phyloP scores from a whole-genome alignment of 176 grass and related monocot species.

The Phyllostachys edulis region DNA sequence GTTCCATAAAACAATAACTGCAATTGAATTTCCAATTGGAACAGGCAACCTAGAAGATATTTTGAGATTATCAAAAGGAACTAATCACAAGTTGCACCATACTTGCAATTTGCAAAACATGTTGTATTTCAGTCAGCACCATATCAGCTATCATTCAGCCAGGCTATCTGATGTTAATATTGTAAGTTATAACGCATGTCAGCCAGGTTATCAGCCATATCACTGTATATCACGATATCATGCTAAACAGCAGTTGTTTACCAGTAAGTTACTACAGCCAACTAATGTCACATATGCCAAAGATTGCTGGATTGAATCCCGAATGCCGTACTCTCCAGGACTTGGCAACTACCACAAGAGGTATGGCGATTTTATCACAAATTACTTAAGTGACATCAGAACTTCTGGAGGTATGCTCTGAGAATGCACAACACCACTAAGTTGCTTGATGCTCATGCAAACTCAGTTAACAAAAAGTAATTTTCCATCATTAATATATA shows the following conservation, averaged over 20 bases:
- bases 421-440: not conserved
- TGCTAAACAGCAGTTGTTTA: not conserved
- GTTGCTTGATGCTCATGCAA: not conserved
- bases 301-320: not conserved
- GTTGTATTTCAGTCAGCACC: not conserved
- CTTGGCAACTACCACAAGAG: not conserved
- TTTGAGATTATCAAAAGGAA: not conserved
- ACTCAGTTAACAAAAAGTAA: not conserved
- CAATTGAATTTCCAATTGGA: constrained; percentile 10
- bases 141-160: not conserved
- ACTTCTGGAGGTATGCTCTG: not conserved
- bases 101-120: not conserved
- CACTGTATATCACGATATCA: not conserved
- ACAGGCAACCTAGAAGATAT: not conserved
- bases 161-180: not conserved
- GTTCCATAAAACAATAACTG: not conserved
- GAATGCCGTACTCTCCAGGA: not conserved
- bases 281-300: not conserved
- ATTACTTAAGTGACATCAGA: not conserved
- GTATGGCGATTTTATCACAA: not conserved
- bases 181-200: not conserved
- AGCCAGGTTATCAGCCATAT: not conserved
- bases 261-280: not conserved
- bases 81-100: not conserved
- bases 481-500: not conserved